Base-by-base conservation (phyloP, 164 flowering plant species). In the Kingdonia uniflora region DNA sequence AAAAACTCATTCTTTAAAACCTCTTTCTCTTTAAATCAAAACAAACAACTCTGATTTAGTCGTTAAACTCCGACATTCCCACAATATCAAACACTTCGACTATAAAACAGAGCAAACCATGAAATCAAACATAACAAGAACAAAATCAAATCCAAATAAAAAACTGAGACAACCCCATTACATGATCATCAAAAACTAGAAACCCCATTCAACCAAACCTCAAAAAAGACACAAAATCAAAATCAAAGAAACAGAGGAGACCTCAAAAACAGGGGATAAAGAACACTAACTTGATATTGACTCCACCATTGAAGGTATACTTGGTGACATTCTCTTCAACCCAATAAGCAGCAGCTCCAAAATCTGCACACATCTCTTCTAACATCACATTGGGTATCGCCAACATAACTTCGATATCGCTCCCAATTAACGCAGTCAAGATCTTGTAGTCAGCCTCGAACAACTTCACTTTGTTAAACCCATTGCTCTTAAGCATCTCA, bases 321-420 rank as follows among this genome's bases (percentile, higher is more conserved):
- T 65, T 51, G n/a, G 87, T 78, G 19, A 94, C 82, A 68, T 94
- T 89, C 35, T 67, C 70, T 6, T 77, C 74, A 19, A 92, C 95
- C 99, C 99, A 94, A 38, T 74, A 50, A 59, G 53, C 65, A 11
- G 99, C 96, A 54, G 51, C 62, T 0, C 11, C 48, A 19, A 68
- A 66, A 52, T 80, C 73, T 5, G 52, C 49, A 59, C 82, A 73
- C 56, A 89, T 72, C 26, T 51, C 51, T 37, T 67, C 54, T 74
- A 94, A 63, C 95, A 84, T 82, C 59, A 59, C 11, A 64, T 94
- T 94, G 1, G 97, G 97, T 26, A 94, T 75, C 0, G 77, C 97
- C 2, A 94, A 42, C 95, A 88, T 89, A 2, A 89, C 95, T 52
- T 94, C 87, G 22, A 94, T 76, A 14, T 63, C 65, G 20, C 77